Conservation (phyloP, 345 rosid species). For the Brassica juncea region DNA sequence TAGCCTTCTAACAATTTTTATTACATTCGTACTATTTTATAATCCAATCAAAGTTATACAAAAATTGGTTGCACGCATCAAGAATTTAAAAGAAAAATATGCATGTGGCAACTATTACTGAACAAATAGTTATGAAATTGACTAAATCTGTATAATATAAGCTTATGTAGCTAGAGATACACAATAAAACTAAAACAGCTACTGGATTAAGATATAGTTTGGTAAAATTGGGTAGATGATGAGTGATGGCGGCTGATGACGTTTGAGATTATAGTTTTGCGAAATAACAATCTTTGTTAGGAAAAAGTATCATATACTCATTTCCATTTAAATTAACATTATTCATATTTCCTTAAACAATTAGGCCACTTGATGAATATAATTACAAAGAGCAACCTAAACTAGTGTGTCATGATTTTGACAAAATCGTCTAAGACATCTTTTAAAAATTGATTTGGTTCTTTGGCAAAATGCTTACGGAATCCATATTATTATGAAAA, state of each 20-base stretch:
- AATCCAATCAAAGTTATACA: neutral
- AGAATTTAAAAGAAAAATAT: neutral
- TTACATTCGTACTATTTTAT: neutral
- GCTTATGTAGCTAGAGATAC: neutral
- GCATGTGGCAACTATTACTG: constrained; percentile 13
- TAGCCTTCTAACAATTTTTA: constrained; percentile 7
- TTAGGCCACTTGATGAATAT: constrained; percentile 25
- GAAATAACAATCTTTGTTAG: constrained; percentile 23
- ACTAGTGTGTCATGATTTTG: constrained; percentile 16
- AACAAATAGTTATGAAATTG: neutral
- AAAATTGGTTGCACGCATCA: neutral
- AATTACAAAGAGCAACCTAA: neutral
- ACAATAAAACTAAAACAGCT: constrained; percentile 5
- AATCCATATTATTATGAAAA: neutral
- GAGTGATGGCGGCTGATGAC: constrained; percentile 27
- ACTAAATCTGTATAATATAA: constrained; percentile 20
- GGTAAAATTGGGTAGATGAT: constrained; percentile 7
- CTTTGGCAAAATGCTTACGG: neutral
- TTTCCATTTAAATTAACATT: neutral
- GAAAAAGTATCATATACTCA: neutral
- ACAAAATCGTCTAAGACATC: constrained; percentile 4
- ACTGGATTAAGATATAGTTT: constrained; percentile 18
- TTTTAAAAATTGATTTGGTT: constrained; percentile 6
- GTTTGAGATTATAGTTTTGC: constrained; percentile 7
- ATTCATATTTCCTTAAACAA: constrained; percentile 6